Base-by-base conservation (phyloP, 805 yeast genomes). In the Candida coleopterorum region DNA sequence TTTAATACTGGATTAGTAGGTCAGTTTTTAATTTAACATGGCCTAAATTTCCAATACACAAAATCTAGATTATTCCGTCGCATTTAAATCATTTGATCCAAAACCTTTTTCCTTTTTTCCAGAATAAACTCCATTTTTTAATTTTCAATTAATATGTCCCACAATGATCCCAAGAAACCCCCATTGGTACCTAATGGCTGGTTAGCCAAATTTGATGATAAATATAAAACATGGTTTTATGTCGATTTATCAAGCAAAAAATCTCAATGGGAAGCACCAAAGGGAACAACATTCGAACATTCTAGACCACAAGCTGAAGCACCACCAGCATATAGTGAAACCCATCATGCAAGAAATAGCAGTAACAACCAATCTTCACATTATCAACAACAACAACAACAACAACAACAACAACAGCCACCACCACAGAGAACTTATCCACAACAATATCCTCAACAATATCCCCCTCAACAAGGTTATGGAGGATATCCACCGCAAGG, bases 221-320 rank as follows among this genome's bases (percentile, higher is more conserved):
- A 79, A 39, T 83, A 83, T 54, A 68, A 72, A 34, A 76, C 83
- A 2, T 86, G 81, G 79, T 90, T 80, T 57, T 90, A 79, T 51
- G 95, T 90, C n/a, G 69, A 87, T 48, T 61, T 84, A 45, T 51
- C 68, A 11, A 75, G 85, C 10, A 81, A 84, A 41, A 66, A 76
- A 46, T 85, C 96, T 0, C 96, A 88, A 58, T 90, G 97, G 97
- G 95, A 85, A 36, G 77, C 79, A 10, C 97, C 96, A 11, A 40
- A 25, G 23, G 56, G 58, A 2, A 75, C 85, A 0, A 54, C 47
- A 2, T 72, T 74, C 53, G 43, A 34, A 16, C 33, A 24, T 14
- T 30, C 16, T 15, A 39, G 35, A 3, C 38, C 42, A 8, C 49
- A 40, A 4, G 60, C 48, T 7, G 57, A 50, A 3, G 66, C 68